These are phyloP conservation scores for Symbiodinium natans DNA, from an alignment of 73 alveolate genomes.

Conservation along the genomic window DNA sequence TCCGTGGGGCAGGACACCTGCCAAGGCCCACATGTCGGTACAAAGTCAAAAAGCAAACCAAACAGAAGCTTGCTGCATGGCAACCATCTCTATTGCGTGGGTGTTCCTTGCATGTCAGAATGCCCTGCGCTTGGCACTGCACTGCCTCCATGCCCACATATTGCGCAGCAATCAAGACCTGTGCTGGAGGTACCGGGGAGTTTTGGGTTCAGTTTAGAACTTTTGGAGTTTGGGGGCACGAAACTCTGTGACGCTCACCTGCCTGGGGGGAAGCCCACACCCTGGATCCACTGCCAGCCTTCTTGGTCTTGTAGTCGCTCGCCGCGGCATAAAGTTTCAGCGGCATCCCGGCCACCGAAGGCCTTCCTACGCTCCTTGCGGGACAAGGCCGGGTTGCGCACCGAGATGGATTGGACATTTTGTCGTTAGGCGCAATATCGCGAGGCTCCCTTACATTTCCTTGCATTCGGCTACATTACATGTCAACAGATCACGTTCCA, in stretches of 20 bases:
- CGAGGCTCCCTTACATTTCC: too few relatives aligned
- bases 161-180: constrained; percentile 84
- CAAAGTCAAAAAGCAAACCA: too few relatives aligned
- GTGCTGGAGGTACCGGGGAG: not conserved
- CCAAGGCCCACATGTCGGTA: too few relatives aligned
- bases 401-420: too few relatives aligned
- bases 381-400: too few relatives aligned
- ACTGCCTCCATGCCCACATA: constrained; percentile 61
- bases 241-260: not conserved
- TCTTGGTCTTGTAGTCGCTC: constrained; percentile 80
- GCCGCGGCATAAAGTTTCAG: constrained; percentile 81
- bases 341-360: not conserved
- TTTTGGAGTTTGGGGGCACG: not conserved
- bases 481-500: not conserved
- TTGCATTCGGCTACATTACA: too few relatives aligned
- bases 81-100: too few relatives aligned
- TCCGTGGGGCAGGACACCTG: not conserved
- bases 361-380: too few relatives aligned
- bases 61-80: too few relatives aligned
- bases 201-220: not conserved
- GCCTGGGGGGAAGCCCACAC: not conserved
- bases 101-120: too few relatives aligned
- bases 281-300: not conserved
- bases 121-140: not conserved
- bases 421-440: too few relatives aligned